phyloP scores from a whole-genome alignment of 345 rosid genomes.

The Salix dunnii region DNA sequence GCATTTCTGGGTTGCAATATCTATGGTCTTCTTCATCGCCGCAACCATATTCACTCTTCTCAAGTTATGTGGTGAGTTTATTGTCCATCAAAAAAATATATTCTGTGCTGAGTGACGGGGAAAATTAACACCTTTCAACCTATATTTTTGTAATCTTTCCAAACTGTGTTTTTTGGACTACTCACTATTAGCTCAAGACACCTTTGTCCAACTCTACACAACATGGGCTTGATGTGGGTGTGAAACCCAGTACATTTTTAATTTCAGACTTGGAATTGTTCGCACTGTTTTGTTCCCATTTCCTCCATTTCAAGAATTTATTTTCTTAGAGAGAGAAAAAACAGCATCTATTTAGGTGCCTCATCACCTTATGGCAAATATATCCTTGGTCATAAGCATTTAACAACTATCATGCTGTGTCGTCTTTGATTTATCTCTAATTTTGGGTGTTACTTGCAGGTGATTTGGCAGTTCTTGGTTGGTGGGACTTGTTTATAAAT shows the following conservation, averaged over 20 bases:
- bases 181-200: no score
- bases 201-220: no score
- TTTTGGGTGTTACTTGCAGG: slow-evolving; percentile 41
- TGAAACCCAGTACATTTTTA: no score
- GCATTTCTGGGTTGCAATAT: slow-evolving; percentile 95
- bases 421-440: slow-evolving; percentile 1
- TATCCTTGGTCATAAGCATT: background rate
- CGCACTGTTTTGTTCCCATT: no score
- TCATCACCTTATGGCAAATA: no score
- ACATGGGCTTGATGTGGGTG: no score
- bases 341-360: no score
- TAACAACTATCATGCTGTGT: background rate
- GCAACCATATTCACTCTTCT: slow-evolving; percentile 85
- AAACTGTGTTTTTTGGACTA: no score
- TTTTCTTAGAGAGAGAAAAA: no score
- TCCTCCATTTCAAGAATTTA: no score
- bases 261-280: no score
- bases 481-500: slow-evolving; percentile 95
- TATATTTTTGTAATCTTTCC: background rate
- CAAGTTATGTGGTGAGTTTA: slow-evolving; percentile 71
- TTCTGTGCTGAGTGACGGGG: background rate
- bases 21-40: slow-evolving; percentile 88
- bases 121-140: background rate
- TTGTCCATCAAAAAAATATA: background rate
- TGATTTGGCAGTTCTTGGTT: slow-evolving; percentile 76